These are phyloP conservation scores for Penicillium subrubescens DNA, from an alignment of 495 filamentous ascomycete species.

Conservation along the genomic window DNA sequence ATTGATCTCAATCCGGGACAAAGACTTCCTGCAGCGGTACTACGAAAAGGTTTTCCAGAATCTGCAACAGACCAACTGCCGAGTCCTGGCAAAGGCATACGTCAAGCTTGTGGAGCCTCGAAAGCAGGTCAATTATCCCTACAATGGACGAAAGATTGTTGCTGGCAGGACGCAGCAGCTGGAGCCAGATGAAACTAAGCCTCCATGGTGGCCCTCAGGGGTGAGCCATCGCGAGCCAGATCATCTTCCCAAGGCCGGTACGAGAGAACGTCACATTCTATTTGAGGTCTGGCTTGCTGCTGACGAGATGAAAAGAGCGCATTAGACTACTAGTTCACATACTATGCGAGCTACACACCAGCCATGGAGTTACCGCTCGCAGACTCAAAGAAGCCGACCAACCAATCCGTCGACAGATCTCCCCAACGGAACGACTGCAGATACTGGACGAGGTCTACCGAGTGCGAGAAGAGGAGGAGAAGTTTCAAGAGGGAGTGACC, in stretches of 20 bases:
- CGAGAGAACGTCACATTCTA: not conserved
- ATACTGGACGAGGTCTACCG: slow-evolving; percentile 66
- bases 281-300: not conserved
- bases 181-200: slow-evolving; percentile 49
- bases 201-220: slow-evolving; percentile 76
- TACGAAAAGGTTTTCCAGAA: slow-evolving; percentile 64
- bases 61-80: slow-evolving; percentile 72
- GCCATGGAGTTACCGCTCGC: slow-evolving; percentile 38
- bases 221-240: slow-evolving; percentile 77
- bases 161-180: slow-evolving; percentile 38
- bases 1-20: slow-evolving; percentile 55
- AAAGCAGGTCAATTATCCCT: slow-evolving; percentile 81
- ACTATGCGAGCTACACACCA: slow-evolving; percentile 47
- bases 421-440: slow-evolving; percentile 38
- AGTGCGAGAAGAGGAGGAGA: slow-evolving; percentile 63
- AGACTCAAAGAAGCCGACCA: slow-evolving; percentile 45
- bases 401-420: slow-evolving; percentile 45
- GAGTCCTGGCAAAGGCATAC: slow-evolving; percentile 71
- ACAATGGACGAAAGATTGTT: slow-evolving; percentile 59
- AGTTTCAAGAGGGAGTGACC: slow-evolving; percentile 55
- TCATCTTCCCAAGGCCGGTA: slow-evolving; percentile 73
- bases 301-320: slow-evolving; percentile 48
- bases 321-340: slow-evolving; percentile 63
- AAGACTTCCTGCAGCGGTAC: slow-evolving; percentile 55
- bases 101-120: slow-evolving; percentile 80